These are phyloP conservation scores for Prototheca wickerhamii DNA, from an alignment of 163 green algal species.

Conservation along the genomic window DNA sequence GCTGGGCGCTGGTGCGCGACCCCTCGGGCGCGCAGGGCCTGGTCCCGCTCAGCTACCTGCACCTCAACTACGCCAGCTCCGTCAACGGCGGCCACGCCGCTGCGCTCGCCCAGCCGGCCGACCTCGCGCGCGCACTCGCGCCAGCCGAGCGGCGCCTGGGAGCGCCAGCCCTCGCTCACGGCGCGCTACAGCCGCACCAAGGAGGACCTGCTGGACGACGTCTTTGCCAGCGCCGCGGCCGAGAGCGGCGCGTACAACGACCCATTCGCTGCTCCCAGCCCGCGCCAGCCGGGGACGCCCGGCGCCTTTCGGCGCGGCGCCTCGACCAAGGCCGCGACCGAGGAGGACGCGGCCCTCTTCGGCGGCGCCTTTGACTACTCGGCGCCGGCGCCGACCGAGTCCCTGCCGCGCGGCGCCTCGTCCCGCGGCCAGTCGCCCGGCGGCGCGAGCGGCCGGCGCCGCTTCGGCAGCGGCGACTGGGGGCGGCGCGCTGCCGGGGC, in stretches of 20 bases:
- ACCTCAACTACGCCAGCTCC: constrained; percentile 3
- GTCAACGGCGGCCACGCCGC: not conserved
- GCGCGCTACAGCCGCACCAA: constrained; percentile 10
- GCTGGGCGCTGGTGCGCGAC: constrained; percentile 32
- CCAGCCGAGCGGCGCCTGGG: not conserved
- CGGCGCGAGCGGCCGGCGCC: no score
- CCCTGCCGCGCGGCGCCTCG: no score
- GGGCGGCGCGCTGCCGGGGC: no score
- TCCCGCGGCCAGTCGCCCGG: not conserved
- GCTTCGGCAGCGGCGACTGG: constrained; percentile 1
- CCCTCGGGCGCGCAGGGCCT: constrained; percentile 20
- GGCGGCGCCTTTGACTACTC: constrained; percentile 3
- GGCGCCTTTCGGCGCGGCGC: not conserved
- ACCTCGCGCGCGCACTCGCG: not conserved
- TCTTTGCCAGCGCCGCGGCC: constrained; percentile 5
- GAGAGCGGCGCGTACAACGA: no score
- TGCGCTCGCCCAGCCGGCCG: not conserved
- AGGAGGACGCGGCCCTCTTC: constrained; percentile 1
- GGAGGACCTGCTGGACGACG: constrained; percentile 26
- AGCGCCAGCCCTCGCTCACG: not conserved
- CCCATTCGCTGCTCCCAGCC: no score
- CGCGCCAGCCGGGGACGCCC: no score
- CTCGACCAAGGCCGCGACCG: not conserved
- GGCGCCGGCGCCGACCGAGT: not conserved
- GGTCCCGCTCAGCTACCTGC: constrained; percentile 25